These are phyloP conservation scores for Ilex asprella DNA, from an alignment of 257 asterid species.

Conservation along the genomic window DNA sequence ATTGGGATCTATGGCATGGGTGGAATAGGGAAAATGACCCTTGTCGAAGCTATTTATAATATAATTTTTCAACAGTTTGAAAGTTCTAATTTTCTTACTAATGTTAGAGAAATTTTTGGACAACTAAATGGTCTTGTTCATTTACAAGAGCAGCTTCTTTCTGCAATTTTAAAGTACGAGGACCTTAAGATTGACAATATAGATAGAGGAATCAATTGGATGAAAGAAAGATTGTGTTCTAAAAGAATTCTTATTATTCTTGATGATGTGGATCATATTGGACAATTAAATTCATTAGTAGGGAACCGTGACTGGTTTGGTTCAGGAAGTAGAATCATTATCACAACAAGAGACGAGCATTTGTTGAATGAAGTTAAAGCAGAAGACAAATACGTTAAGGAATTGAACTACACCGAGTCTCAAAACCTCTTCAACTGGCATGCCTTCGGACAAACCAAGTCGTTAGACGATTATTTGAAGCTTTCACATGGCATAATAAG, in stretches of 20 bases:
- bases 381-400: background rate
- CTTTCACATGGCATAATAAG: background rate
- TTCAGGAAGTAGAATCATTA: too few species aligned
- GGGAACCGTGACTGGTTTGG: conserved; percentile 14
- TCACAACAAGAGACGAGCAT: conserved; percentile 3
- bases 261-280: conserved; percentile 21
- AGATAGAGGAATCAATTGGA: too few species aligned
- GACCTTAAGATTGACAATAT: too few species aligned
- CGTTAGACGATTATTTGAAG: background rate
- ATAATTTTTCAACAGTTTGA: too few species aligned
- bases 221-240: too few species aligned
- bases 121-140: too few species aligned
- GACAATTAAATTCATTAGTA: conserved; percentile 11
- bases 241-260: conserved; percentile 21
- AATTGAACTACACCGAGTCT: background rate
- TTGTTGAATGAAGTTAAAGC: too few species aligned
- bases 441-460: background rate
- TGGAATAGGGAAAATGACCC: conserved; percentile 17
- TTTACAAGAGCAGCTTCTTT: too few species aligned
- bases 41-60: too few species aligned
- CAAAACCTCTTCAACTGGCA: background rate
- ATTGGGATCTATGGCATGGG: conserved; percentile 24
- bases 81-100: too few species aligned
- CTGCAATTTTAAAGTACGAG: too few species aligned
- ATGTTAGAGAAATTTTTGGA: too few species aligned